Evolutionary conservation across 1,284 basidiomycete genomes (phyloP).

Genomic region (Leccinum angustisporum): DNA sequence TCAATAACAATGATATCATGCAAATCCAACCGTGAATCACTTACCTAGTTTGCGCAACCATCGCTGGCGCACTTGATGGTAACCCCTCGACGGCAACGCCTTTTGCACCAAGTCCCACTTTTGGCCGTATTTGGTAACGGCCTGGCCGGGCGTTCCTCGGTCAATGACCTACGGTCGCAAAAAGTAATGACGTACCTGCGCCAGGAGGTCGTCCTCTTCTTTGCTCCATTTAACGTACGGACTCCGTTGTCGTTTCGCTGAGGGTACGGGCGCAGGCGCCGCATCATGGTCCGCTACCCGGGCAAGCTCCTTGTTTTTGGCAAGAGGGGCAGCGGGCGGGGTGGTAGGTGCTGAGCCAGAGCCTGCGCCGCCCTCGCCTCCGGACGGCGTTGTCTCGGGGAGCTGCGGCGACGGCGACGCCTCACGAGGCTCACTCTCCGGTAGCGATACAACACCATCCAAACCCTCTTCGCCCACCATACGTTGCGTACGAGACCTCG

Average conservation of each 20-base stretch:
- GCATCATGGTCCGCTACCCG: slow-evolving; percentile 27
- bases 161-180: background rate
- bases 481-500: slow-evolving; percentile 5
- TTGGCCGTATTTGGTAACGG: slow-evolving; percentile 41
- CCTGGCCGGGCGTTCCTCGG: slow-evolving; percentile 19
- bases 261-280: background rate
- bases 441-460: background rate
- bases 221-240: slow-evolving; percentile 42
- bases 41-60: slow-evolving; percentile 40
- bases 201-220: slow-evolving; percentile 41
- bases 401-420: background rate
- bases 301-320: slow-evolving; percentile 25
- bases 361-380: background rate
- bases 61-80: slow-evolving; percentile 41
- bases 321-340: background rate
- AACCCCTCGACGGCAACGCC: slow-evolving; percentile 37
- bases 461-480: background rate
- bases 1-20: background rate
- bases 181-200: slow-evolving; percentile 28
- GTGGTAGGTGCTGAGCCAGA: background rate
- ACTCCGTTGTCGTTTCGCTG: slow-evolving; percentile 35
- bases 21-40: background rate
- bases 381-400: slow-evolving; percentile 10
- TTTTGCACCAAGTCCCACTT: slow-evolving; percentile 44
- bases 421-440: slow-evolving; percentile 8